Evolutionary conservation across 192 early-diverging fungal genomes (phyloP).

Genomic region (Gigaspora rosea): DNA sequence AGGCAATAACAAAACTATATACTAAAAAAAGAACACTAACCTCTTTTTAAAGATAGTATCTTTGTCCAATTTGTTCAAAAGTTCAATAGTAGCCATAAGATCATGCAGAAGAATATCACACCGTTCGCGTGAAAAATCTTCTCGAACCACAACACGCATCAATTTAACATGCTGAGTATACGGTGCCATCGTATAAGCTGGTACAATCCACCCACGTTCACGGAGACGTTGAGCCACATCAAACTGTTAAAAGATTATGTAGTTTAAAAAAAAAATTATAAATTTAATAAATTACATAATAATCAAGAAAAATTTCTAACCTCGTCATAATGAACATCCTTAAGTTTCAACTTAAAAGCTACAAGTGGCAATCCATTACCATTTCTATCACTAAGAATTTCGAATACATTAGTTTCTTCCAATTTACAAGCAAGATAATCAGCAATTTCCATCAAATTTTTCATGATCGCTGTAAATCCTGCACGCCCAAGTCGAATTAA

Average conservation of each 20-base stretch:
- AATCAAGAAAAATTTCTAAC: slow-evolving; percentile 16
- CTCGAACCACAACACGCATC: slow-evolving; percentile 67
- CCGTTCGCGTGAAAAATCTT: slow-evolving; percentile 11
- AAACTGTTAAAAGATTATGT: slow-evolving; percentile 44
- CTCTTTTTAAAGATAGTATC: not conserved
- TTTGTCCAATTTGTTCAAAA: slow-evolving; percentile 16
- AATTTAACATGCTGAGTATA: slow-evolving; percentile 49
- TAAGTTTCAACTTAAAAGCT: slow-evolving; percentile 54
- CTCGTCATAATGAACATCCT: slow-evolving; percentile 36
- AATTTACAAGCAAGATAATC: slow-evolving; percentile 55
- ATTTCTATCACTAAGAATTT: slow-evolving; percentile 50
- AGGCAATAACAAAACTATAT: not conserved
- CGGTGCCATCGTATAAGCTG: slow-evolving; percentile 72
- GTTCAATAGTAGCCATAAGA: not conserved
- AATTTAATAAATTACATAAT: not conserved
- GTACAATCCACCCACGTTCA: slow-evolving; percentile 76
- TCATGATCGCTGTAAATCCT: no score
- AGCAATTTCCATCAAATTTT: slow-evolving; percentile 54
- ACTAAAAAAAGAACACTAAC: not conserved
- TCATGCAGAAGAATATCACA: not conserved
- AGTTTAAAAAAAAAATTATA: not conserved
- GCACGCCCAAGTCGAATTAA: no score
- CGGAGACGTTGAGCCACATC: slow-evolving; percentile 59
- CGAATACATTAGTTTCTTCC: slow-evolving; percentile 59
- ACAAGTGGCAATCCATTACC: slow-evolving; percentile 61